Conservation (phyloP, 257 asterid genomes). For the Eustoma russellianum region DNA sequence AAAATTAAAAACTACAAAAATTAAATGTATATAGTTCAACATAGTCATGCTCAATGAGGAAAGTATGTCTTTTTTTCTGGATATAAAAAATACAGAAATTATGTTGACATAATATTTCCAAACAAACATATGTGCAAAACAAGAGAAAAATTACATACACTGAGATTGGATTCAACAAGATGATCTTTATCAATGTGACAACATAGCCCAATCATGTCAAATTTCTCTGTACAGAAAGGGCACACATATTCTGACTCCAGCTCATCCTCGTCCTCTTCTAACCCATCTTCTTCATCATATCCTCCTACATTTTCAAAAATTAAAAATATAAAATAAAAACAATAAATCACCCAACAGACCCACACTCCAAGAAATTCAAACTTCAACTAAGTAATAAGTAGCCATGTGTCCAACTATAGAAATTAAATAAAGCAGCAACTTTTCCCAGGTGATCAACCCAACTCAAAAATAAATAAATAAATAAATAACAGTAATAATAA, state of each 20-base stretch:
- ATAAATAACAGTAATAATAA: too few relatives aligned
- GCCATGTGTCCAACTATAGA: neutral
- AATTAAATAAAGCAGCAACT: too few relatives aligned
- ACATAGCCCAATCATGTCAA: slow-evolving; percentile 79
- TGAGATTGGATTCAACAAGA: slow-evolving; percentile 65
- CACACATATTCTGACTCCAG: slow-evolving; percentile 58
- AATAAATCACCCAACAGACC: too few relatives aligned
- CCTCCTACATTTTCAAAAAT: slow-evolving; percentile 45
- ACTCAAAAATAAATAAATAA: too few relatives aligned
- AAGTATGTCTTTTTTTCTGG: too few relatives aligned
- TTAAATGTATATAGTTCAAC: too few relatives aligned
- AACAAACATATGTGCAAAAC: slow-evolving; percentile 1
- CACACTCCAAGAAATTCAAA: slow-evolving; percentile 1
- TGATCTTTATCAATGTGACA: slow-evolving; percentile 92
- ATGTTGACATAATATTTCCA: neutral
- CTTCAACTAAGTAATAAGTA: neutral
- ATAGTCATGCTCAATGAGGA: too few relatives aligned
- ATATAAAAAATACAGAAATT: too few relatives aligned
- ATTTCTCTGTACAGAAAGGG: slow-evolving; percentile 80
- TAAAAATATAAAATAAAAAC: too few relatives aligned
- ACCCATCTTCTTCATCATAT: slow-evolving; percentile 18
- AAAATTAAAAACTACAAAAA: too few relatives aligned
- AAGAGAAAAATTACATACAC: slow-evolving; percentile 37
- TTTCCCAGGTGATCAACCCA: too few relatives aligned
- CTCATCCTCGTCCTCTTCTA: slow-evolving; percentile 47